phyloP scores from a whole-genome alignment of 1,284 basidiomycete genomes.

The Caloboletus firmus region DNA sequence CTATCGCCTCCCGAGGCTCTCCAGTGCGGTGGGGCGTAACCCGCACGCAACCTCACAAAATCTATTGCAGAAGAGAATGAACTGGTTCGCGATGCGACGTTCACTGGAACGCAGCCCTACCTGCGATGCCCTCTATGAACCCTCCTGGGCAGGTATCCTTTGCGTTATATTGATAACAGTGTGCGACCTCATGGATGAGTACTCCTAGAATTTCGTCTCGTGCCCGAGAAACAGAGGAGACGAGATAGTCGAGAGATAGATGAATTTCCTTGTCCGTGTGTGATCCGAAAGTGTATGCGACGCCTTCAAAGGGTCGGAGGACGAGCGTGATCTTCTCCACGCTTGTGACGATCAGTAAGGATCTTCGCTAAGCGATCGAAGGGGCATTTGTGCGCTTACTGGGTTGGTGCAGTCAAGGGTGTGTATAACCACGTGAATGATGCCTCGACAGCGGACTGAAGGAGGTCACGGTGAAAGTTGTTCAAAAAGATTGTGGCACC shows the following conservation, averaged over 20 bases:
- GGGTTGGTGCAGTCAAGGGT: slow-evolving; percentile 50
- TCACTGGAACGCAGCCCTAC: slow-evolving; percentile 38
- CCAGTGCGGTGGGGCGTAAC: slow-evolving; percentile 68
- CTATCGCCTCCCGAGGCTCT: slow-evolving; percentile 41
- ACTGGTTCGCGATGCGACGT: not conserved
- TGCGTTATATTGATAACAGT: slow-evolving; percentile 71
- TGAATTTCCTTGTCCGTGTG: slow-evolving; percentile 67
- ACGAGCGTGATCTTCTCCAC: slow-evolving; percentile 56
- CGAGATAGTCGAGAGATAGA: slow-evolving; percentile 63
- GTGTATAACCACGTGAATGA: slow-evolving; percentile 63
- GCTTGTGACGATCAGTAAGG: slow-evolving; percentile 35
- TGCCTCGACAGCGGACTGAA: slow-evolving; percentile 53
- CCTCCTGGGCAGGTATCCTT: slow-evolving; percentile 60
- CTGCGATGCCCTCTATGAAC: slow-evolving; percentile 72
- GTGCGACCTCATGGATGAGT: slow-evolving; percentile 66
- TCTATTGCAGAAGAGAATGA: slow-evolving; percentile 42
- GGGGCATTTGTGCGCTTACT: slow-evolving; percentile 42
- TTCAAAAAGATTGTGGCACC: slow-evolving; percentile 59
- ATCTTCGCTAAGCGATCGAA: not conserved
- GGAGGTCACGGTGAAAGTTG: slow-evolving; percentile 45
- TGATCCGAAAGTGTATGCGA: slow-evolving; percentile 61
- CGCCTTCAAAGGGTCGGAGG: slow-evolving; percentile 62
- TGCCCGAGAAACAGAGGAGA: slow-evolving; percentile 45
- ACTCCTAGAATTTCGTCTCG: slow-evolving; percentile 64
- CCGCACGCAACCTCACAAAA: slow-evolving; percentile 63